These are phyloP conservation scores for Pythium utonaiense DNA, from an alignment of 352 stramenopile species.

Conservation along the genomic window DNA sequence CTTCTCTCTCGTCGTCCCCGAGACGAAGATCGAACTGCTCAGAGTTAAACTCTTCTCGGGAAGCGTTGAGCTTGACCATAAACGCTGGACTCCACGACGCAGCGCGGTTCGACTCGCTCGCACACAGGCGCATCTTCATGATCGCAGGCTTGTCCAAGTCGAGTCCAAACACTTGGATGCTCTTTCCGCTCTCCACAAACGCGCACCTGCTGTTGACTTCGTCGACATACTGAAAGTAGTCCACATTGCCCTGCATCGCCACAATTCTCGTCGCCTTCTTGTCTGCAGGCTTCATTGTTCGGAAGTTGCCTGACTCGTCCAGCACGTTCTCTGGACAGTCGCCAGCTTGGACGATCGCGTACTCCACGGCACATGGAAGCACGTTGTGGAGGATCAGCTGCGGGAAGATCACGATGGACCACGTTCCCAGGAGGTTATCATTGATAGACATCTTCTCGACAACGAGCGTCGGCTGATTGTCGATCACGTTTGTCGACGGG, in stretches of 20 bases:
- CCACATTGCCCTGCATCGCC: conserved; percentile 41
- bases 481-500: conserved; percentile 65
- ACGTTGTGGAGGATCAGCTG: conserved; percentile 82
- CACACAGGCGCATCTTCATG: conserved; percentile 76
- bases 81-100: conserved; percentile 62
- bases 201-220: conserved; percentile 75
- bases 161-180: conserved; percentile 78
- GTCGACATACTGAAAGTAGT: conserved; percentile 75
- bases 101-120: conserved; percentile 42
- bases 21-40: conserved; percentile 63
- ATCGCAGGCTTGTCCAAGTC: conserved; percentile 61
- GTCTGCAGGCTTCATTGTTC: conserved; percentile 23
- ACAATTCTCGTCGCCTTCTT: conserved; percentile 40
- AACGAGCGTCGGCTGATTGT: conserved; percentile 78
- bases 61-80: conserved; percentile 47
- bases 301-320: conserved; percentile 57
- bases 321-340: conserved; percentile 67
- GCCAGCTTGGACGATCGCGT: conserved; percentile 69
- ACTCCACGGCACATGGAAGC: conserved; percentile 79
- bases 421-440: conserved; percentile 48
- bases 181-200: conserved; percentile 77
- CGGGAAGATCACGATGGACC: conserved; percentile 77
- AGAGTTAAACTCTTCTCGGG: conserved; percentile 44
- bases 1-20: conserved; percentile 28
- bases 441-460: conserved; percentile 75